Conservation (phyloP, 352 stramenopile genomes). For the Blastocystis sp. region DNA sequence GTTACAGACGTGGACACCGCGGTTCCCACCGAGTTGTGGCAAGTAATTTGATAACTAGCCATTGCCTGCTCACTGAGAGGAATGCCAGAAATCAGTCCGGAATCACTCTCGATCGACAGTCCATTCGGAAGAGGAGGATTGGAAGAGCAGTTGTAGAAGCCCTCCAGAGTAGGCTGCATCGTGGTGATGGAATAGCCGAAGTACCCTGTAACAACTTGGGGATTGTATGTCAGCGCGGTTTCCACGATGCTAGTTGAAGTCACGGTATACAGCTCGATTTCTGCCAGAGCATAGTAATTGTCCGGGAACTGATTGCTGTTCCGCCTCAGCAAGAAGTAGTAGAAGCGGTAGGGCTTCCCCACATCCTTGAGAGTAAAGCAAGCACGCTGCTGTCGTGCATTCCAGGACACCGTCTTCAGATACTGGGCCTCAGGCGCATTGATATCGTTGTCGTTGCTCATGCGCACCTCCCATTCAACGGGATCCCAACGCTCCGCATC, state of each 20-base stretch:
- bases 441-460: neutral
- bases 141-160: neutral
- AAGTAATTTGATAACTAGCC: conserved; percentile 1
- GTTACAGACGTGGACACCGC: neutral
- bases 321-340: neutral
- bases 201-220: neutral
- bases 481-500: conserved; percentile 21
- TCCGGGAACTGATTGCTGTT: conserved; percentile 33
- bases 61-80: neutral
- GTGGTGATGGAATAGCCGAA: neutral
- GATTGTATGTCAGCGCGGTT: neutral
- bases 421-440: neutral
- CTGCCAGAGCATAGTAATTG: neutral
- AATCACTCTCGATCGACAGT: conserved; percentile 5
- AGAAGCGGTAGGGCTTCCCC: conserved; percentile 21
- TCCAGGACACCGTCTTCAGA: neutral
- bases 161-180: neutral
- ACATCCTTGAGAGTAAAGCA: conserved; percentile 30
- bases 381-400: neutral
- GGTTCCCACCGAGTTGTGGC: neutral
- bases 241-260: neutral
- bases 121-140: neutral
- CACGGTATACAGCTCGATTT: conserved; percentile 44
- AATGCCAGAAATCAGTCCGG: conserved; percentile 34
- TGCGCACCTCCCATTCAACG: neutral